Evolutionary conservation across 169 alveolate genomes (phyloP).

Genomic region (Babesia bigemina): DNA sequence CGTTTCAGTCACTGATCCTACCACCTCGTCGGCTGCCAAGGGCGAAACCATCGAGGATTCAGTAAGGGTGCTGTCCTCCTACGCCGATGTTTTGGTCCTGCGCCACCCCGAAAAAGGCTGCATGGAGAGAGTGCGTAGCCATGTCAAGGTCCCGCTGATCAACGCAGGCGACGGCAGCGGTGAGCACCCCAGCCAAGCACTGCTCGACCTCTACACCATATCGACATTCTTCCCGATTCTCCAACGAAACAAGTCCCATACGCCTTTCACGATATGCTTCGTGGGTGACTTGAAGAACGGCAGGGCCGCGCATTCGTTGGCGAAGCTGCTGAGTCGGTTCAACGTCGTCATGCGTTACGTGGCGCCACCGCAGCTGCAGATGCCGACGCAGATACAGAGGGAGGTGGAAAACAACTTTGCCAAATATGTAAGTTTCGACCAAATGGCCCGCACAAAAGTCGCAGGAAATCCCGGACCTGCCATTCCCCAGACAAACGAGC

Average conservation of each 20-base stretch:
- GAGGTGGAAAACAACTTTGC: slow-evolving; percentile 69
- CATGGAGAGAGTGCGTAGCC: slow-evolving; percentile 41
- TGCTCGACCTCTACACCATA: slow-evolving; percentile 81
- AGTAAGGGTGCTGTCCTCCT: slow-evolving; percentile 71
- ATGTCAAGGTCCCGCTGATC: slow-evolving; percentile 74
- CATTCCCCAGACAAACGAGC: slow-evolving; percentile 67
- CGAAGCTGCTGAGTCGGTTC: slow-evolving; percentile 74
- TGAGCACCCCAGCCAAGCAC: slow-evolving; percentile 87
- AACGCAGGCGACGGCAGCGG: slow-evolving; percentile 86
- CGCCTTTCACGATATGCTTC: slow-evolving; percentile 67
- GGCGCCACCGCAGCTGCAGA: slow-evolving; percentile 71
- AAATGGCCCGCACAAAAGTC: not conserved
- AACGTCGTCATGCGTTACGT: slow-evolving; percentile 73
- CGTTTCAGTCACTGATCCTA: slow-evolving; percentile 65
- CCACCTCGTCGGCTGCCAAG: slow-evolving; percentile 73
- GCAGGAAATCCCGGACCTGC: slow-evolving; percentile 70
- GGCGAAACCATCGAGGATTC: slow-evolving; percentile 85
- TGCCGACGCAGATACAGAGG: slow-evolving; percentile 73
- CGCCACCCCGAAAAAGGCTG: slow-evolving; percentile 62
- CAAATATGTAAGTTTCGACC: slow-evolving; percentile 51
- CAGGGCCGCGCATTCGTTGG: slow-evolving; percentile 83
- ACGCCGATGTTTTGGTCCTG: slow-evolving; percentile 78
- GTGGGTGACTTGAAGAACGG: slow-evolving; percentile 85
- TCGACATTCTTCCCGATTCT: slow-evolving; percentile 70
- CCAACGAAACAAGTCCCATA: slow-evolving; percentile 30